phyloP scores from a whole-genome alignment of 139 green algal species.

The Chlorella sp. region DNA sequence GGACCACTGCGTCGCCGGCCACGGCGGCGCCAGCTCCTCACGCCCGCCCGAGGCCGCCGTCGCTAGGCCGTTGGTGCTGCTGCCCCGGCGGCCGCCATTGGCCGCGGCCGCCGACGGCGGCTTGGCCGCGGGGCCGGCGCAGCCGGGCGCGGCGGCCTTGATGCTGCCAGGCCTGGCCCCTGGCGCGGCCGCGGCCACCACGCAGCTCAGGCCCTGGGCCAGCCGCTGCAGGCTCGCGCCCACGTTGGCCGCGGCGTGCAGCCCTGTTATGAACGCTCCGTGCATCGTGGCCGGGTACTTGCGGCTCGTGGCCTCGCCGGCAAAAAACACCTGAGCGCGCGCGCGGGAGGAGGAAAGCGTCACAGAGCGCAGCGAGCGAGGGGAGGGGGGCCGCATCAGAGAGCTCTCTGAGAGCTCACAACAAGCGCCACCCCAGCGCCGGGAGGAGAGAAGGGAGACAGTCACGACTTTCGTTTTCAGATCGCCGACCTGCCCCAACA shows the following conservation, averaged over 20 bases:
- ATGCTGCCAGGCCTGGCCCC: not conserved
- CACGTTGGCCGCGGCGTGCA: constrained; percentile 43
- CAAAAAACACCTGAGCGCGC: constrained; percentile 77
- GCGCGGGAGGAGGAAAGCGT: not conserved
- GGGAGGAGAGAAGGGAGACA: no score
- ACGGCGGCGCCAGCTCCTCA: not conserved
- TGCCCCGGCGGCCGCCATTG: not conserved
- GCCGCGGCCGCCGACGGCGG: not conserved
- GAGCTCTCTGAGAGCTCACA: not conserved
- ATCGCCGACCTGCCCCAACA: no score
- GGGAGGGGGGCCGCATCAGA: not conserved
- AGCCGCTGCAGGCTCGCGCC: constrained; percentile 19
- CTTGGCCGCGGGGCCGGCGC: not conserved
- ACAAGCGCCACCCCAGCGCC: no score
- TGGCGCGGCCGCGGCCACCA: not conserved
- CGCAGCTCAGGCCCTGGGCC: not conserved
- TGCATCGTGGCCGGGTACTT: constrained; percentile 98
- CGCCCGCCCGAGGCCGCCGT: not conserved
- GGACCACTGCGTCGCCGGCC: no score
- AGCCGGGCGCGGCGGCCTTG: not conserved
- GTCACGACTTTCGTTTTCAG: no score
- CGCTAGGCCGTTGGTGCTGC: not conserved
- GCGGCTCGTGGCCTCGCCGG: constrained; percentile 86
- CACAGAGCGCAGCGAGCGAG: not conserved
- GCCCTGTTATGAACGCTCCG: constrained; percentile 85